Conservation (phyloP, 2,329 filamentous ascomycete genomes). For the Neonectria neomacrospora region DNA sequence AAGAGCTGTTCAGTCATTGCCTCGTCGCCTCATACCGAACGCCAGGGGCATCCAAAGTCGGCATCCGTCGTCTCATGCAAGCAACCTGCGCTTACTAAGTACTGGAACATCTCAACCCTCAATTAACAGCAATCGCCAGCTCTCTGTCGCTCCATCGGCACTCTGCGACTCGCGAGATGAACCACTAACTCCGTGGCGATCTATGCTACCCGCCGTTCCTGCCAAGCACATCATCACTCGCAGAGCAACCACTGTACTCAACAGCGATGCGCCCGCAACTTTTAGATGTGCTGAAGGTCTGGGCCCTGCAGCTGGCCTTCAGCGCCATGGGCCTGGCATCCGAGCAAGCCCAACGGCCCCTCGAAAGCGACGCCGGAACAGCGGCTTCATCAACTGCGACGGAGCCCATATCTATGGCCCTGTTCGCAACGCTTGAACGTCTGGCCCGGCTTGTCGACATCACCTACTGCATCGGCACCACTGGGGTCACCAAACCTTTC, state of each 20-base stretch:
- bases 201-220: background rate
- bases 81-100: background rate
- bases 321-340: slow-evolving; percentile 26
- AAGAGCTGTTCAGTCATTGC: slow-evolving; percentile 12
- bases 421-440: slow-evolving; percentile 88
- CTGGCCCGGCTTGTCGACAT: slow-evolving; percentile 93
- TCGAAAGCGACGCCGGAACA: slow-evolving; percentile 8
- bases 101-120: background rate
- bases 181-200: slow-evolving; percentile 1
- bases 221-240: slow-evolving; percentile 4
- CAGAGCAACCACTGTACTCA: background rate
- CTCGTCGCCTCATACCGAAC: slow-evolving; percentile 1
- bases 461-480: slow-evolving; percentile 88
- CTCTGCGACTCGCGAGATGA: slow-evolving; percentile 11
- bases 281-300: slow-evolving; percentile 15
- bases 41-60: background rate
- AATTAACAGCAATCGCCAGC: slow-evolving; percentile 6
- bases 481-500: slow-evolving; percentile 86
- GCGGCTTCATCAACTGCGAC: slow-evolving; percentile 14
- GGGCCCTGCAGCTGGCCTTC: slow-evolving; percentile 37
- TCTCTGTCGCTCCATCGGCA: background rate
- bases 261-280: slow-evolving; percentile 26
- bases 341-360: slow-evolving; percentile 23
- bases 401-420: slow-evolving; percentile 62
- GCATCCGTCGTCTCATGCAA: background rate